Evolutionary conservation across 208 protist species (phyloP), one percentile per base, ranked within the genome.

Genomic region (Acanthamoeba healyi): DNA sequence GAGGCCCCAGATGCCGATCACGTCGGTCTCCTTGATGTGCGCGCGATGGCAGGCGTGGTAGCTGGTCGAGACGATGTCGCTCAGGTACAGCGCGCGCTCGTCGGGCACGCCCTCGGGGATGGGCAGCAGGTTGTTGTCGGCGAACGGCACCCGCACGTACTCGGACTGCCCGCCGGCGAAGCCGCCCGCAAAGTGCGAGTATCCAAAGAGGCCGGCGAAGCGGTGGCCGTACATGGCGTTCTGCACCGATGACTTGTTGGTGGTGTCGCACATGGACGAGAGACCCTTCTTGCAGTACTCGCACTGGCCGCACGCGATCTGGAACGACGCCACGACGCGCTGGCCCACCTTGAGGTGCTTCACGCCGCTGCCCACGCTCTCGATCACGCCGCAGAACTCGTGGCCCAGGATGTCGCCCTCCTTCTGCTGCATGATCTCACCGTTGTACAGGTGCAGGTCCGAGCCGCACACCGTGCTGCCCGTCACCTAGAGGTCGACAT

Each of bases 381-480:
- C 95, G 54, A 95, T 46, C 34, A 96, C 36, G 40, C 95, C 95
- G 9, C 94, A 58, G 19, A 65, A 38, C 54, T 96, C 95, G 91
- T 96, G 95, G 1, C 95, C 95, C 24, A 96, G 38, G 56, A 96
- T 95, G 36, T 96, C 95, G 29, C 94, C 95, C 49, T 89, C 54
- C 29, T 96, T n/a, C 94, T 96, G 96, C 61, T 79, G 93, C 34
- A 34, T 12, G 26, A 96, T 88, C 26, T 94, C 95, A 29, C 87
- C 93, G 38, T 86, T 67, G 93, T 94, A 96, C 2, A 96, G 94
- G 51, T 96, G 95, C n/a, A 96, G 61, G 90, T 96, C 95, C 10
- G 94, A 95, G 17, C 95, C 95, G 87, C 95, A 96, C 61, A 96
- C 92, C 19, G 95, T 93, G 9, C 95, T 65, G 1, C 56, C 72